These are phyloP conservation scores for Fusarium illudens DNA, from an alignment of 2,329 filamentous ascomycete species.

Conservation along the genomic window DNA sequence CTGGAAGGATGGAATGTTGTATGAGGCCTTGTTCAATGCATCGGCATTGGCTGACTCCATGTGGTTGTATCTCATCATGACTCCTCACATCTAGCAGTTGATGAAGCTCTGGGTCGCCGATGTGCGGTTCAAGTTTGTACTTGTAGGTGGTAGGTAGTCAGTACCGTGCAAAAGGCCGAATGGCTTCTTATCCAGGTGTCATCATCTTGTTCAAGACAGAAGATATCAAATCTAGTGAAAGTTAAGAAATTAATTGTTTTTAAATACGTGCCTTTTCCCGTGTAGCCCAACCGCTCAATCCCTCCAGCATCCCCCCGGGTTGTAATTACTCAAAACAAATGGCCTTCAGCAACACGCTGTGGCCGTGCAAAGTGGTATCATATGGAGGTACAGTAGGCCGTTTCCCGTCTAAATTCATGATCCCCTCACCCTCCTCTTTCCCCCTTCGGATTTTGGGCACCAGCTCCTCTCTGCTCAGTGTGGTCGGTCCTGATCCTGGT, in stretches of 20 bases:
- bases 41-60: background rate
- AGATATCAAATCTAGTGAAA: background rate
- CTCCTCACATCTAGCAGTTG: background rate
- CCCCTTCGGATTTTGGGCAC: conserved; percentile 8
- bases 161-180: background rate
- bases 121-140: background rate
- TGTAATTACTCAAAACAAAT: conserved; percentile 22
- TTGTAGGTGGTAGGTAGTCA: background rate
- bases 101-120: background rate
- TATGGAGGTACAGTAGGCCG: conserved; percentile 36
- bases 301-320: conserved; percentile 1
- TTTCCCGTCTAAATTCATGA: conserved; percentile 35
- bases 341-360: conserved; percentile 26
- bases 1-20: background rate
- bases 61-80: background rate
- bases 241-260: background rate
- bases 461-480: conserved; percentile 3
- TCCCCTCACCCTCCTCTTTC: conserved; percentile 10
- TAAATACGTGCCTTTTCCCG: background rate
- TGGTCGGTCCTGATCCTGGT: conserved; percentile 12
- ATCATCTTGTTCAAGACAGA: background rate
- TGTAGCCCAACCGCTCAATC: background rate
- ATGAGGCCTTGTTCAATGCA: background rate
- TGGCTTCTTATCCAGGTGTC: background rate
- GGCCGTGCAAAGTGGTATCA: conserved; percentile 45